Conservation (phyloP, 805 yeast species). For the Wickerhamiella azyma region DNA sequence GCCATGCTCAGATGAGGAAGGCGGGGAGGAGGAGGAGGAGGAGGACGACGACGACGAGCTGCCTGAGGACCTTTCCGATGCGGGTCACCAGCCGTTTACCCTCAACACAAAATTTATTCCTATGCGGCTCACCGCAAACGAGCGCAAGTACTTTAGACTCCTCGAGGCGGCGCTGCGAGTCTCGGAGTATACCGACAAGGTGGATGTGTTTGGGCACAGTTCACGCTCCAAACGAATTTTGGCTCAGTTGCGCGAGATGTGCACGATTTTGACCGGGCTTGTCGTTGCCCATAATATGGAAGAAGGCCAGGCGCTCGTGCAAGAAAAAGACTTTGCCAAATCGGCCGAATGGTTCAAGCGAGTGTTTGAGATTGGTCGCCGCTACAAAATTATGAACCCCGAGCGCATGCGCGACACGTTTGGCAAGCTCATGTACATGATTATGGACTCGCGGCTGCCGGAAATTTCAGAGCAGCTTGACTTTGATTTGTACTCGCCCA, state of each 20-base stretch:
- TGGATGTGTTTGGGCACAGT: slow-evolving; percentile 52
- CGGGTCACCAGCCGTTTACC: slow-evolving; percentile 15
- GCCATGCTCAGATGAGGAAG: slow-evolving; percentile 16
- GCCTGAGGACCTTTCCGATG: too few species aligned
- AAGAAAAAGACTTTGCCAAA: slow-evolving; percentile 52
- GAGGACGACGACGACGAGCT: slow-evolving; percentile 13
- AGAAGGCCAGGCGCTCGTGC: slow-evolving; percentile 43
- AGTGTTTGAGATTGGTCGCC: slow-evolving; percentile 63
- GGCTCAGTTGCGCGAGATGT: slow-evolving; percentile 57
- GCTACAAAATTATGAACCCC: slow-evolving; percentile 76
- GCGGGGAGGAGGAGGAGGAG: slow-evolving; percentile 8
- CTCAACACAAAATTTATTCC: slow-evolving; percentile 45
- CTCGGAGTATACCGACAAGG: slow-evolving; percentile 67
- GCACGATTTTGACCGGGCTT: slow-evolving; percentile 64
- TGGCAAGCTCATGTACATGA: slow-evolving; percentile 71
- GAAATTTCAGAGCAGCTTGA: slow-evolving; percentile 60
- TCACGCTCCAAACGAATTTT: slow-evolving; percentile 62
- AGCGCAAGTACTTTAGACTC: slow-evolving; percentile 51
- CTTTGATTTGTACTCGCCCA: slow-evolving; percentile 61
- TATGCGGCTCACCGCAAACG: slow-evolving; percentile 50
- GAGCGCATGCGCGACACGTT: slow-evolving; percentile 66
- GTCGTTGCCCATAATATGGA: slow-evolving; percentile 68
- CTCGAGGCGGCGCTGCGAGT: slow-evolving; percentile 68
- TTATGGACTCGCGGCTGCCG: slow-evolving; percentile 69
- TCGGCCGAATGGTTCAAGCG: slow-evolving; percentile 61